Percentiles rank a stretch among this genome's conserved stretches.
These are phyloP conservation scores for Kokia cookei DNA, from an alignment of 441 rosid genomes.

Conservation along the genomic window DNA sequence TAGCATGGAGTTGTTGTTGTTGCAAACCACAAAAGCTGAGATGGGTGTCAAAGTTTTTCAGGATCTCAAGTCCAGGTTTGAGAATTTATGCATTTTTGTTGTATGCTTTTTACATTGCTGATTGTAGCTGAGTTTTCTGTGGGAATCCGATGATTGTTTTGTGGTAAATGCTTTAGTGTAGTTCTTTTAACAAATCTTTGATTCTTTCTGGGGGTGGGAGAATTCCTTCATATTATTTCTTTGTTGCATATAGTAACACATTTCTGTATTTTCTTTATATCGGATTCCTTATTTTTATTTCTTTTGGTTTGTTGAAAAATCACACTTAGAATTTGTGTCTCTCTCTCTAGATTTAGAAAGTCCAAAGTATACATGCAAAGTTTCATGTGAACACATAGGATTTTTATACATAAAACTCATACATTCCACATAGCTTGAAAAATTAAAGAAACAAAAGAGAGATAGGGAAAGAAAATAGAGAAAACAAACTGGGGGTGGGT, in stretches of 20 bases:
- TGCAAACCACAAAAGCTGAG: constrained; percentile 30
- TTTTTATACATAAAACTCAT: constrained; percentile 14
- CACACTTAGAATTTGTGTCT: constrained; percentile 35
- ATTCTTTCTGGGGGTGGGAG: constrained; percentile 57
- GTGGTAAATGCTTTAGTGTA: constrained; percentile 37
- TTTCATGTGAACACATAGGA: constrained; percentile 12
- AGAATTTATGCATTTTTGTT: constrained; percentile 31
- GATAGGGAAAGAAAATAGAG: constrained; percentile 26
- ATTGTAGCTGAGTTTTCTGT: constrained; percentile 36
- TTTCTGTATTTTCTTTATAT: constrained; percentile 27
- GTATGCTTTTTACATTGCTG: constrained; percentile 30
- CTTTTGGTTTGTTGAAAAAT: constrained; percentile 24
- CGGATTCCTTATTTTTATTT: constrained; percentile 70
- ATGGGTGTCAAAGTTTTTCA: constrained; percentile 31
- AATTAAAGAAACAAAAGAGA: constrained; percentile 25
- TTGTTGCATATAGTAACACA: constrained; percentile 38
- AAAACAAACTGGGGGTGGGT: constrained; percentile 13
- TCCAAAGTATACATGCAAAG: constrained; percentile 19
- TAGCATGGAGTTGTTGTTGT: constrained; percentile 31
- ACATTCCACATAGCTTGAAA: constrained; percentile 14
- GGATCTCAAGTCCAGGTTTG: constrained; percentile 34
- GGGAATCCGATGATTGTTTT: constrained; percentile 96
- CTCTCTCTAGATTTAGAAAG: constrained; percentile 29
- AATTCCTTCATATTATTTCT: constrained; percentile 14
- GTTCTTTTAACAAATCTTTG: constrained; percentile 54